Percentiles rank a stretch among this genome's conserved stretches.
These are phyloP conservation scores for Penicillium pancosmium DNA, from an alignment of 495 filamentous ascomycete species.

Conservation along the genomic window DNA sequence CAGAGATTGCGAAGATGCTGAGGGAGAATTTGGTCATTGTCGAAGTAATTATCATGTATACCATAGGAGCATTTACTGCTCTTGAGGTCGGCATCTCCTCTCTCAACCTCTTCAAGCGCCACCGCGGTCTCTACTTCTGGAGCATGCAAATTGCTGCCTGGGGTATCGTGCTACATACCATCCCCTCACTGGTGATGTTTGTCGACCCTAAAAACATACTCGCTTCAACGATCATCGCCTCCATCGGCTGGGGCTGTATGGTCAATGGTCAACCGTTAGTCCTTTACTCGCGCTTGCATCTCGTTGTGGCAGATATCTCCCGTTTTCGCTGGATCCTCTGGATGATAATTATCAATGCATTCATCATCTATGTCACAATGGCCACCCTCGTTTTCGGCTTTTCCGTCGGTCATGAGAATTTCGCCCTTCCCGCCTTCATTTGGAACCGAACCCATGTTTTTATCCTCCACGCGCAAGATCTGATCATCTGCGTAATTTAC, in stretches of 20 bases:
- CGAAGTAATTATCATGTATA: slow-evolving; percentile 22
- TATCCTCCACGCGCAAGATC: slow-evolving; percentile 57
- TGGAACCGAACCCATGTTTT: slow-evolving; percentile 59
- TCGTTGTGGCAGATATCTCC: slow-evolving; percentile 49
- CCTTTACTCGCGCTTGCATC: slow-evolving; percentile 65
- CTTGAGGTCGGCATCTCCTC: slow-evolving; percentile 38
- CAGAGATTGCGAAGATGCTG: slow-evolving; percentile 12
- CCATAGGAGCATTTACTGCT: slow-evolving; percentile 31
- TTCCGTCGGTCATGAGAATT: slow-evolving; percentile 21
- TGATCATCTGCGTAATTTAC: slow-evolving; percentile 58
- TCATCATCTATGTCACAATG: slow-evolving; percentile 51
- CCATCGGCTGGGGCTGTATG: slow-evolving; percentile 61
- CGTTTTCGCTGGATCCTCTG: slow-evolving; percentile 47
- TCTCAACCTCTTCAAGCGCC: slow-evolving; percentile 36
- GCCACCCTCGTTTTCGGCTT: slow-evolving; percentile 51
- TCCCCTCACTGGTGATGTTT: slow-evolving; percentile 14
- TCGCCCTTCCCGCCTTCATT: slow-evolving; percentile 36
- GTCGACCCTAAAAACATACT: neutral
- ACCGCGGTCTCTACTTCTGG: slow-evolving; percentile 44
- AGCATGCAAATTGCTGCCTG: slow-evolving; percentile 35
- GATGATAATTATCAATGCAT: slow-evolving; percentile 58
- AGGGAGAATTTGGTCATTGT: slow-evolving; percentile 8
- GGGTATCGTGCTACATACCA: slow-evolving; percentile 32
- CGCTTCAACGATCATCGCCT: slow-evolving; percentile 17
- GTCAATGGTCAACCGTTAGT: slow-evolving; percentile 66